These are phyloP conservation scores for Candolleomyces eurysporus DNA, from an alignment of 768 basidiomycete species.

Conservation along the genomic window DNA sequence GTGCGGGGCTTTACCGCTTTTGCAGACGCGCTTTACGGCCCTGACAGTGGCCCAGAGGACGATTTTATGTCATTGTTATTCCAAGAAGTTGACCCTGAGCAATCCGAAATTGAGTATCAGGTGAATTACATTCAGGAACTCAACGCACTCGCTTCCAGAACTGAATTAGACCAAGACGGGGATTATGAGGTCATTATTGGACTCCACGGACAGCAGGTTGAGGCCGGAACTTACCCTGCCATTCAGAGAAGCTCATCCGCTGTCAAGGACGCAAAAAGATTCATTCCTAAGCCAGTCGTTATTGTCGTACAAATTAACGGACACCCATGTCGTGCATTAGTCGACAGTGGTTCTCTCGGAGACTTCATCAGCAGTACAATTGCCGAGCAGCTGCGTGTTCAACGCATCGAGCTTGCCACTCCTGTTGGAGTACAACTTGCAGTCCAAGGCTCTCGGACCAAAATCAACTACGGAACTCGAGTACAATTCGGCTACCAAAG, in stretches of 20 bases:
- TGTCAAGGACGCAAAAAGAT: constrained; percentile 4
- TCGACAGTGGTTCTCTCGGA: constrained; percentile 37
- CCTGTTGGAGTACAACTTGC: constrained; percentile 39
- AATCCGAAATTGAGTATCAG: neutral
- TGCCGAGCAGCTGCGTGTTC: constrained; percentile 33
- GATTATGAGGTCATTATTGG: neutral
- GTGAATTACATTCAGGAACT: neutral
- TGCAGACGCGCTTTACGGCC: neutral
- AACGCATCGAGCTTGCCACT: constrained; percentile 19
- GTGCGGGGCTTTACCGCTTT: neutral
- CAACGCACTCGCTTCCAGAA: neutral
- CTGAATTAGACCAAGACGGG: neutral
- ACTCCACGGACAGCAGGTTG: constrained; percentile 3
- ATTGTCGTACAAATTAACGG: constrained; percentile 31
- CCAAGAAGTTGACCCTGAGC: neutral
- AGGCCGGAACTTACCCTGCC: constrained; percentile 5
- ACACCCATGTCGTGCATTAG: constrained; percentile 26
- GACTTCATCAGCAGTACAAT: constrained; percentile 40
- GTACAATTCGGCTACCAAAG: constrained; percentile 31
- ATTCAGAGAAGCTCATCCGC: constrained; percentile 12
- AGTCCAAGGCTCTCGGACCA: constrained; percentile 37
- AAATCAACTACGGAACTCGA: constrained; percentile 27
- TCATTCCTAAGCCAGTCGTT: constrained; percentile 31
- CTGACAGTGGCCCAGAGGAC: neutral
- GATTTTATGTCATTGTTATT: neutral